Evolutionary conservation across 306 rosid species (phyloP), one percentile per base, ranked within the genome.

Genomic region (Alnus glutinosa): DNA sequence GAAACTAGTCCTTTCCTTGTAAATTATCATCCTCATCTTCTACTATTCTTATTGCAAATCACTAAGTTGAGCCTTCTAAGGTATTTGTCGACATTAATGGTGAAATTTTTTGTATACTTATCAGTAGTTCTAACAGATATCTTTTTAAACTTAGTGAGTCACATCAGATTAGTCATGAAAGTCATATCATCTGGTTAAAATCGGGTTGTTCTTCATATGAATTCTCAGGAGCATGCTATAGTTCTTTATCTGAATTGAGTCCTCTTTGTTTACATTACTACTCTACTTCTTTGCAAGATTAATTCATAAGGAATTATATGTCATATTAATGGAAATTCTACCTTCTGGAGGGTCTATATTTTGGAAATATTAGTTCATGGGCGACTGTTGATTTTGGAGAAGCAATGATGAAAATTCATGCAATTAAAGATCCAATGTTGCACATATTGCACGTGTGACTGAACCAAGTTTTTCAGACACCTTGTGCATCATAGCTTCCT

Each of bases 361-460:
- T 79, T 71, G 58, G 54, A 50, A n/a, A 76, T 66, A 75, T 55
- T 15, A 70, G 28, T 75, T 78, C 76, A 44, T 63, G 5, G 6
- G 44, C 16, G 58, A 62, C 23, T 54, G 50, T 72, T 46, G n/a
- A 16, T 1, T 8, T 71, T 52, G 23, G 46, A 71, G 36, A 71
- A 54, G 36, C n/a, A 76, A n/a, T 52, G 63, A 54, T 19, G 7
- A 42, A 23, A 23, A 70, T n/a, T 70, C 34, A n/a, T 4, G 9
- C 34, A 42, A 46, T 70, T 55, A 70, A 2, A 63, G 46, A 63
- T 34, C 44, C 44, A 63, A 63, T 63, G 4, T 46, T 70, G 28
- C 64, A 58, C 70, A 67, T 73, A 55, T 32, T 11, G 74, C 30
- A 52, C 79, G 59, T 79, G 70, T 70, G 42, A 70, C 67, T 62